Conservation (phyloP, 352 stramenopile species). For the Phytophthora kernoviae region DNA sequence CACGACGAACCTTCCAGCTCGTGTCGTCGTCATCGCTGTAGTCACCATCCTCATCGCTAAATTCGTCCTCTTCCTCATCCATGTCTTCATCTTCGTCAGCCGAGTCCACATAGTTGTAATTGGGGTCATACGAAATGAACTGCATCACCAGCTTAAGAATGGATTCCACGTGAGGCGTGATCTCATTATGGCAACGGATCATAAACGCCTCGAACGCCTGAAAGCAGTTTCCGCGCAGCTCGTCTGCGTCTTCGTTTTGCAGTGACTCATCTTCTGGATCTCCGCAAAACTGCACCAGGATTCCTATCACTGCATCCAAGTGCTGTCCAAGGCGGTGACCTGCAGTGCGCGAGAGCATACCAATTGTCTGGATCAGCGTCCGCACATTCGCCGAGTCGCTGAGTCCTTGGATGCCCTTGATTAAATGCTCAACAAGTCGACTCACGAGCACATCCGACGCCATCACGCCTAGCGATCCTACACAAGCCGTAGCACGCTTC, state of each 20-base stretch:
- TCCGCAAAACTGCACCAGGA: constrained; percentile 96
- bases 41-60: constrained; percentile 85
- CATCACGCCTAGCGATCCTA: constrained; percentile 96
- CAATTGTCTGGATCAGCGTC: constrained; percentile 97
- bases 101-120: constrained; percentile 98
- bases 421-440: constrained; percentile 91
- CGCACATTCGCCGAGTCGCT: constrained; percentile 79
- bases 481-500: constrained; percentile 95
- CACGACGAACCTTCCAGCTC: constrained; percentile 97
- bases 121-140: constrained; percentile 98
- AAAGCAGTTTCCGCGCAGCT: constrained; percentile 98
- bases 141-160: constrained; percentile 91
- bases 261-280: constrained; percentile 91
- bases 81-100: constrained; percentile 90
- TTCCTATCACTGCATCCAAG: constrained; percentile 95
- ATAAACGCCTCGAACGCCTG: constrained; percentile 98
- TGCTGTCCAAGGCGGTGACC: constrained; percentile 95
- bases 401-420: constrained; percentile 89
- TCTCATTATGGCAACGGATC: constrained; percentile 94
- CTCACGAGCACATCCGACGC: constrained; percentile 95
- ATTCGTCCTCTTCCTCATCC: constrained; percentile 86
- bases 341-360: constrained; percentile 95
- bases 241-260: constrained; percentile 94
- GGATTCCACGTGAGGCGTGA: constrained; percentile 93
- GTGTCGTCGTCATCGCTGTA: constrained; percentile 95